Evolutionary conservation across 176 grass and related monocot genomes (phyloP).

Genomic region (Triticum dicoccoides): DNA sequence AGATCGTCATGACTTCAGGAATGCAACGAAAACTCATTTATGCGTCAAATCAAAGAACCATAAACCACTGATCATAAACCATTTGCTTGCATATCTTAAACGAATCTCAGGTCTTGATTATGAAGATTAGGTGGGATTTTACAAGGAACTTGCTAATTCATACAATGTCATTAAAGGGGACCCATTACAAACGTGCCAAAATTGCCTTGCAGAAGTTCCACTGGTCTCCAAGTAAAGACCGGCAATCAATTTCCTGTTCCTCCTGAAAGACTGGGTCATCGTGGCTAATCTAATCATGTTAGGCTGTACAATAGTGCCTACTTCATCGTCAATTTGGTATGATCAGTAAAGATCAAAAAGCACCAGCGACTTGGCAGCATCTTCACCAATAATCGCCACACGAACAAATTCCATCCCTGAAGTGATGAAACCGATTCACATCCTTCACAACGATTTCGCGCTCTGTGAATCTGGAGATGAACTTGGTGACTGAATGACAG

Average conservation of each 20-base stretch:
- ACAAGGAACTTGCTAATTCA: background rate
- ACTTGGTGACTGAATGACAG: constrained; percentile 85
- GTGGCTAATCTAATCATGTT: constrained; percentile 29
- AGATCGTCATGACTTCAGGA: background rate
- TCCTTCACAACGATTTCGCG: constrained; percentile 80
- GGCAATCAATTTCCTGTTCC: background rate
- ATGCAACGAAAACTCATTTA: background rate
- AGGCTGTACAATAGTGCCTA: constrained; percentile 39
- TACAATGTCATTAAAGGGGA: background rate
- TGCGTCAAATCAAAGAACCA: background rate
- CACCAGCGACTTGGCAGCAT: background rate
- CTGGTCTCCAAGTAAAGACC: background rate
- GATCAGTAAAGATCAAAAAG: constrained; percentile 14
- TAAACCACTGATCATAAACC: background rate
- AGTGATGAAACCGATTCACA: constrained; percentile 84
- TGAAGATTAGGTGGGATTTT: background rate
- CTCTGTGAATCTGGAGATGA: constrained; percentile 76
- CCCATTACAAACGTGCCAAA: constrained; percentile 28
- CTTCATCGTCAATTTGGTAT: constrained; percentile 15
- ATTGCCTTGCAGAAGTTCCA: background rate
- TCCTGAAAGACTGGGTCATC: constrained; percentile 18
- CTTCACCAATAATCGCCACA: constrained; percentile 85
- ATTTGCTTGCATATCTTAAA: background rate
- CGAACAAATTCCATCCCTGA: constrained; percentile 72
- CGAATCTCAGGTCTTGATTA: background rate